Evolutionary conservation across 352 stramenopile species (phyloP).

Genomic region (Phytopythium chamaehyphon): DNA sequence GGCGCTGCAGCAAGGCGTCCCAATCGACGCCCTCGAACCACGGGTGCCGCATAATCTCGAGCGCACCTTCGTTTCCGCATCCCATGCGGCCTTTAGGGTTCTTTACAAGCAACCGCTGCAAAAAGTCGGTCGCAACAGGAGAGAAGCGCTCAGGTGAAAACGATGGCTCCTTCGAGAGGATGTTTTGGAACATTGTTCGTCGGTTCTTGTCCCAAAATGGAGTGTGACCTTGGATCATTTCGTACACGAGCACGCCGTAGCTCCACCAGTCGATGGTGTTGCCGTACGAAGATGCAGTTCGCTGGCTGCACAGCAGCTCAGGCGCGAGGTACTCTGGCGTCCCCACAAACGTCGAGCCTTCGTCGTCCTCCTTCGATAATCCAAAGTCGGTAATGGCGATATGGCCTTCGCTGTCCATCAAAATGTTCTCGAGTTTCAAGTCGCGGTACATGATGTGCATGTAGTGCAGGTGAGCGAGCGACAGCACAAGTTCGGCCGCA

Average conservation of each 20-base stretch:
- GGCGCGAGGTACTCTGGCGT: conserved; percentile 84
- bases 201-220: conserved; percentile 86
- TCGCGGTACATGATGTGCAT: conserved; percentile 90
- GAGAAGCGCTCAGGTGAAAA: conserved; percentile 68
- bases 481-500: conserved; percentile 78
- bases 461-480: conserved; percentile 78
- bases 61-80: conserved; percentile 47
- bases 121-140: conserved; percentile 56
- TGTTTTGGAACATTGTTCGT: conserved; percentile 85
- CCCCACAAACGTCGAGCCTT: conserved; percentile 79
- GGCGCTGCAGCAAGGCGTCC: conserved; percentile 61
- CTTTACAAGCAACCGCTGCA: conserved; percentile 68
- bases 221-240: conserved; percentile 85
- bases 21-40: conserved; percentile 81
- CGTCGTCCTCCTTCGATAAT: conserved; percentile 82
- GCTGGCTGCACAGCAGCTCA: conserved; percentile 71
- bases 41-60: conserved; percentile 81
- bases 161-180: conserved; percentile 62
- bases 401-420: conserved; percentile 84
- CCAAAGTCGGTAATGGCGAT: conserved; percentile 88
- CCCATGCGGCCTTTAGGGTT: conserved; percentile 63
- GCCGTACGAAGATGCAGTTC: conserved; percentile 70
- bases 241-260: conserved; percentile 82
- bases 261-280: conserved; percentile 90
- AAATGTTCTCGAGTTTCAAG: conserved; percentile 88